phyloP scores from a whole-genome alignment of 345 rosid genomes.

The Boechera stricta region DNA sequence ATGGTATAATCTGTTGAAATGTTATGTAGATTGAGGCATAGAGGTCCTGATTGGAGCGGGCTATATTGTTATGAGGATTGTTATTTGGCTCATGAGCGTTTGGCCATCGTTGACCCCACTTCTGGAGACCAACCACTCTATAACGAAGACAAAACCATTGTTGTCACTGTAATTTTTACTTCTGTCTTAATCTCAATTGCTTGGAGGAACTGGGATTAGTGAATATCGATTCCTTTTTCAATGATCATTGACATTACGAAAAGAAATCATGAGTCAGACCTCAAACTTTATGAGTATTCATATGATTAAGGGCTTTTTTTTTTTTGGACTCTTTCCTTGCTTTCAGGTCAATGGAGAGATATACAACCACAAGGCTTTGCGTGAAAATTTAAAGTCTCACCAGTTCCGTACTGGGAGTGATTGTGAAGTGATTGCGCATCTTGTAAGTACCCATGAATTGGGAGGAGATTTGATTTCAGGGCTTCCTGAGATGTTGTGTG shows the following conservation, averaged over 20 bases:
- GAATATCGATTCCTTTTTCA: background rate
- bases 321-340: constrained; percentile 18
- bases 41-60: constrained; percentile 95
- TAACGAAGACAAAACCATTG: constrained; percentile 71
- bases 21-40: constrained; percentile 62
- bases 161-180: constrained; percentile 63
- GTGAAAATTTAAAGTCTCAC: constrained; percentile 63
- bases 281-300: constrained; percentile 6
- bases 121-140: constrained; percentile 91
- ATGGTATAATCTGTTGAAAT: background rate
- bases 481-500: constrained; percentile 4
- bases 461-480: background rate
- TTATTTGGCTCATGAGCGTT: constrained; percentile 80
- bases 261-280: background rate
- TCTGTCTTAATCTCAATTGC: constrained; percentile 16
- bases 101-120: constrained; percentile 82
- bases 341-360: constrained; percentile 88
- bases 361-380: constrained; percentile 74
- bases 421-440: constrained; percentile 90
- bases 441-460: constrained; percentile 57
- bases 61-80: constrained; percentile 68
- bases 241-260: background rate
- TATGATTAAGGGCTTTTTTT: background rate
- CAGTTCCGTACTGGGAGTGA: constrained; percentile 81
- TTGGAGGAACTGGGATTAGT: background rate